Conservation (phyloP, 805 yeast species). For the Wickerhamomyces ciferrii region DNA sequence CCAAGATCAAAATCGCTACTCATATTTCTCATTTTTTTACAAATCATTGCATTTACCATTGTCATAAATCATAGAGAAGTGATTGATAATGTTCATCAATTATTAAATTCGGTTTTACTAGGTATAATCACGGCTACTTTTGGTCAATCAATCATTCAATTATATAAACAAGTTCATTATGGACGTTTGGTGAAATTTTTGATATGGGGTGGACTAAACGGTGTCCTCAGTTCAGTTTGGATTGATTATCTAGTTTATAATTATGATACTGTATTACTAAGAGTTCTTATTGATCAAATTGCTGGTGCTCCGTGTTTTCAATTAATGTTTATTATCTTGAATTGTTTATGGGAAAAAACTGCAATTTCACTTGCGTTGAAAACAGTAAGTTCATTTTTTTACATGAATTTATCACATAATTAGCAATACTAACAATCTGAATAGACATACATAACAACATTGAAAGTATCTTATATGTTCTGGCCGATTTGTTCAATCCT, state of each 20-base stretch:
- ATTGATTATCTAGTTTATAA: constrained; percentile 37
- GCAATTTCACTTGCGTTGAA: constrained; percentile 27
- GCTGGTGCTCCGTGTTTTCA: constrained; percentile 54
- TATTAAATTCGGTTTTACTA: constrained; percentile 18
- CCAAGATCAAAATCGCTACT: constrained; percentile 8
- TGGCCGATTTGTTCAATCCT: constrained; percentile 57
- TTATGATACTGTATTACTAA: constrained; percentile 28
- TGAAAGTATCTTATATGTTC: constrained; percentile 46
- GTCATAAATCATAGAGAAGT: constrained; percentile 17
- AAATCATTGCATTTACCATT: constrained; percentile 4
- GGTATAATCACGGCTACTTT: constrained; percentile 19
- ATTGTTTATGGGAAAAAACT: constrained; percentile 50
- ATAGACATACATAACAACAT: constrained; percentile 36
- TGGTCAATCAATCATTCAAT: constrained; percentile 19
- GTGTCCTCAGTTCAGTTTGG: constrained; percentile 51
- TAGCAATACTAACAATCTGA: neutral
- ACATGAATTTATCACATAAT: neutral
- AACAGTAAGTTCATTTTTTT: constrained; percentile 9
- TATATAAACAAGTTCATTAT: constrained; percentile 14
- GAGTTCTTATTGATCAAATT: constrained; percentile 48
- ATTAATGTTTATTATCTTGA: constrained; percentile 40
- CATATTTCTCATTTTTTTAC: constrained; percentile 5
- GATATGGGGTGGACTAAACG: constrained; percentile 59
- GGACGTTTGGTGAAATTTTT: constrained; percentile 35
- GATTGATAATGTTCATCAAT: constrained; percentile 17